Conservation (phyloP, 192 early-diverging fungal species). For the Chytriomyces hyalinus region DNA sequence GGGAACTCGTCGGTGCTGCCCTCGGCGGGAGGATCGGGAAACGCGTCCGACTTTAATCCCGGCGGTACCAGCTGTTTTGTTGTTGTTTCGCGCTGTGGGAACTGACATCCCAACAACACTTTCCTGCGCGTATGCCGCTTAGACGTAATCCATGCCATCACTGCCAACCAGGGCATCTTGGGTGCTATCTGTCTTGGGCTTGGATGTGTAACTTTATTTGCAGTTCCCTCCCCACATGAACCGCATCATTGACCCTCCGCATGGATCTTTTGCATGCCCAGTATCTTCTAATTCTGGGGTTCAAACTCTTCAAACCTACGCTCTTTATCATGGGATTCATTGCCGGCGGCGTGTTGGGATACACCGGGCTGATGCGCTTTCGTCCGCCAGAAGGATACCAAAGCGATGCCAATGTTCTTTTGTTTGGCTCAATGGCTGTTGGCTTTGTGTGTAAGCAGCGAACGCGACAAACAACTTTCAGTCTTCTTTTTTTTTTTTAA, state of each 20-base stretch:
- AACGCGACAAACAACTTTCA: neutral
- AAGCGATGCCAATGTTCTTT: slow-evolving; percentile 25
- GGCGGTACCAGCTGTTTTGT: neutral
- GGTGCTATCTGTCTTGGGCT: slow-evolving; percentile 12
- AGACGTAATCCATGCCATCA: slow-evolving; percentile 16
- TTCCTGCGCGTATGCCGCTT: too few species aligned
- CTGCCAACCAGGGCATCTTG: slow-evolving; percentile 28
- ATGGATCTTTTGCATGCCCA: neutral
- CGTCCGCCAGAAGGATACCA: slow-evolving; percentile 21
- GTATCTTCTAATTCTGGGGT: slow-evolving; percentile 31
- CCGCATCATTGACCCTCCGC: neutral
- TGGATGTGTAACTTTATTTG: slow-evolving; percentile 10
- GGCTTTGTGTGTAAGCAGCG: slow-evolving; percentile 17
- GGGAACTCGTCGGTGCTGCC: neutral
- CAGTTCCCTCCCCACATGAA: neutral
- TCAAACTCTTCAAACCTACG: slow-evolving; percentile 31
- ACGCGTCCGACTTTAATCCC: neutral
- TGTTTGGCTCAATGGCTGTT: slow-evolving; percentile 29
- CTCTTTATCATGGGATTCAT: slow-evolving; percentile 32
- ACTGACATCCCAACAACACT: neutral
- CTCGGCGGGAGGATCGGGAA: neutral
- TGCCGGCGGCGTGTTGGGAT: slow-evolving; percentile 16
- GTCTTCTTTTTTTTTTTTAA: neutral
- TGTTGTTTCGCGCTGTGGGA: neutral
- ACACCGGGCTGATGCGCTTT: slow-evolving; percentile 26